Evolutionary conservation across 805 yeast genomes (phyloP).

Genomic region (Blastobotrys attinorum): DNA sequence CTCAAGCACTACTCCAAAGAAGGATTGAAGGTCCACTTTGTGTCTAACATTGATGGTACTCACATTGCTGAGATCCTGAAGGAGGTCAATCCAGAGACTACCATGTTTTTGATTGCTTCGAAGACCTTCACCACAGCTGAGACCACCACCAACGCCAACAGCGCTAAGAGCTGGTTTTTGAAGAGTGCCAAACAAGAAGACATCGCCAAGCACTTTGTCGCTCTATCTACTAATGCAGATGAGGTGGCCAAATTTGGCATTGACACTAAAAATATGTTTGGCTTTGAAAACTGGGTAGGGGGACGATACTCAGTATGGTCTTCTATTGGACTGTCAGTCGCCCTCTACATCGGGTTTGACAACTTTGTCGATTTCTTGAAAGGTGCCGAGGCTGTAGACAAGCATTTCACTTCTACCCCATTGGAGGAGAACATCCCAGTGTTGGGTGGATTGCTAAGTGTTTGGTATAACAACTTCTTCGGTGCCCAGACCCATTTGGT

Average conservation of each 20-base stretch:
- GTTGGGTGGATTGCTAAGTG: slow-evolving; percentile 85
- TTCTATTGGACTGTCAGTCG: slow-evolving; percentile 94
- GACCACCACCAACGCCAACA: slow-evolving; percentile 90
- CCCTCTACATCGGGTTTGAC: slow-evolving; percentile 90
- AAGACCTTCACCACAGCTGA: slow-evolving; percentile 99
- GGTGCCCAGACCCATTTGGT: slow-evolving; percentile 98
- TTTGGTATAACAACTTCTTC: slow-evolving; percentile 98
- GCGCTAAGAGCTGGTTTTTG: slow-evolving; percentile 94
- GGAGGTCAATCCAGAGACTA: slow-evolving; percentile 76
- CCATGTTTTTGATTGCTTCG: slow-evolving; percentile 78
- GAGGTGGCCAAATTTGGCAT: slow-evolving; percentile 95
- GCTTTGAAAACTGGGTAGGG: slow-evolving; percentile 98
- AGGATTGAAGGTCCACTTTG: slow-evolving; percentile 73
- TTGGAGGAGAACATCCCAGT: slow-evolving; percentile 87
- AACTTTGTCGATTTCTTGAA: slow-evolving; percentile 85
- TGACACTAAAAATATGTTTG: slow-evolving; percentile 97
- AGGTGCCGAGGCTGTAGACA: slow-evolving; percentile 97
- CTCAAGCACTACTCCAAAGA: slow-evolving; percentile 80
- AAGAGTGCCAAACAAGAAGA: slow-evolving; percentile 52
- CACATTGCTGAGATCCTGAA: slow-evolving; percentile 89
- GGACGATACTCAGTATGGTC: slow-evolving; percentile 99
- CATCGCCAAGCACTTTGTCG: slow-evolving; percentile 96
- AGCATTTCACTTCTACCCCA: slow-evolving; percentile 79
- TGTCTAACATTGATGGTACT: slow-evolving; percentile 97
- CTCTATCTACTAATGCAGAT: slow-evolving; percentile 84